Evolutionary conservation across 495 filamentous ascomycete genomes (phyloP), one percentile per base, ranked within the genome.

Genomic region (Podospora fimiseda): DNA sequence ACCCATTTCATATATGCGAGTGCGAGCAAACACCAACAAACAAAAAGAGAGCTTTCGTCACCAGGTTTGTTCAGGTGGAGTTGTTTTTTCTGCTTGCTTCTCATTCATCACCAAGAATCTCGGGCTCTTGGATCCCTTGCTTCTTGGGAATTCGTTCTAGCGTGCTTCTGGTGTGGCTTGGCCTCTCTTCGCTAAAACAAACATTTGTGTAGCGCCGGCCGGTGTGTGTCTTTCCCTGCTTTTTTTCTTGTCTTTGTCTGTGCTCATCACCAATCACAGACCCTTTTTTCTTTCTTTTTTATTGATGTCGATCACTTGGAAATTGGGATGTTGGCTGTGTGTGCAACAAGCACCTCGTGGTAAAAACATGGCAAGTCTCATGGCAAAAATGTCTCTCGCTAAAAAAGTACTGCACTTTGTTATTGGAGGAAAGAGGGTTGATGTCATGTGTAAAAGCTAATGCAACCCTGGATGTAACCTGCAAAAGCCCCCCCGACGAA

Each of bases 131-230:
- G 36, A 20, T 41, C 47, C 36, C 48, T 36, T 3, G 48, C 36
- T 45, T 23, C 22, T 40, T 27, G 21, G 11, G 42, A 56, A 47
- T 50, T 50, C 45, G 30, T 63, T 60, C 61, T 63, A 63, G 61
- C 52, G 55, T 43, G 16, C 55, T 63, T 63, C 55, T 58, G 47
- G 58, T 52, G 51, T 53, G 38, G 46, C 33, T 48, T 56, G 19
- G 21, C 24, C n/a, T 23, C 33, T 27, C 22, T 22, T 21, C 27
- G 27, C 27, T 33, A 33, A 33, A 43, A 6, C 16, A n/a, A 15
- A 33, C 22, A 19, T 24, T 45, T 19, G 45, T 51, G 40, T 50
- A 27, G 15, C 23, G 18, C n/a, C n/a, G n/a, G n/a, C n/a, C n/a
- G n/a, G n/a, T n/a, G n/a, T n/a, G n/a, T n/a, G 14, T 51, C 33